Conservation (phyloP, 2,329 filamentous ascomycete species). For the Colletotrichum camelliae region DNA sequence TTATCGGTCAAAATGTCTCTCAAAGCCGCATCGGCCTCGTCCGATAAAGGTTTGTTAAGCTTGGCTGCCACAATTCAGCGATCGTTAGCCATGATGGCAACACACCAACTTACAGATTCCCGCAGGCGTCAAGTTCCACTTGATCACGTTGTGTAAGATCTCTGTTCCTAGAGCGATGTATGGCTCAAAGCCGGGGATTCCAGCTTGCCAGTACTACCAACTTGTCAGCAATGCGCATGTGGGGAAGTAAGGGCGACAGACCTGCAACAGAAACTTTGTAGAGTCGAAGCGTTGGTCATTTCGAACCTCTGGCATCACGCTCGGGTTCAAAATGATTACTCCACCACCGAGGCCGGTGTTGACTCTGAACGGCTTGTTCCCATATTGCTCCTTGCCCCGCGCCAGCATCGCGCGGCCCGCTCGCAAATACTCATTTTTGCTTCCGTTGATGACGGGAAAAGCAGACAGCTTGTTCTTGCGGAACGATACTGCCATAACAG, state of each 20-base stretch:
- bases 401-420: not conserved
- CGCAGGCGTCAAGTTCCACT: constrained; percentile 2
- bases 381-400: not conserved
- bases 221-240: not conserved
- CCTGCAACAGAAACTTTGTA: constrained; percentile 1
- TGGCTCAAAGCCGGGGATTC: not conserved
- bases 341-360: constrained; percentile 6
- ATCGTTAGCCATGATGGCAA: not conserved
- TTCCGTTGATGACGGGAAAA: not conserved
- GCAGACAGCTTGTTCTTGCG: not conserved
- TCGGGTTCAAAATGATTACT: not conserved
- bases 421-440: not conserved
- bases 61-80: not conserved
- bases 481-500: not conserved
- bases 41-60: not conserved
- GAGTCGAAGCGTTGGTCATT: constrained; percentile 10
- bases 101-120: not conserved
- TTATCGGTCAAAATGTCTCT: not conserved
- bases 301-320: not conserved
- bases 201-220: constrained; percentile 7
- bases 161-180: constrained; percentile 4
- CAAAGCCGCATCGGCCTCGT: not conserved
- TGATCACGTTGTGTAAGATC: constrained; percentile 13
- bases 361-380: not conserved
- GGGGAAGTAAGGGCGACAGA: not conserved